These are phyloP conservation scores for Phyllosticta ampelicida DNA, from an alignment of 2,329 filamentous ascomycete genomes.

Conservation along the genomic window DNA sequence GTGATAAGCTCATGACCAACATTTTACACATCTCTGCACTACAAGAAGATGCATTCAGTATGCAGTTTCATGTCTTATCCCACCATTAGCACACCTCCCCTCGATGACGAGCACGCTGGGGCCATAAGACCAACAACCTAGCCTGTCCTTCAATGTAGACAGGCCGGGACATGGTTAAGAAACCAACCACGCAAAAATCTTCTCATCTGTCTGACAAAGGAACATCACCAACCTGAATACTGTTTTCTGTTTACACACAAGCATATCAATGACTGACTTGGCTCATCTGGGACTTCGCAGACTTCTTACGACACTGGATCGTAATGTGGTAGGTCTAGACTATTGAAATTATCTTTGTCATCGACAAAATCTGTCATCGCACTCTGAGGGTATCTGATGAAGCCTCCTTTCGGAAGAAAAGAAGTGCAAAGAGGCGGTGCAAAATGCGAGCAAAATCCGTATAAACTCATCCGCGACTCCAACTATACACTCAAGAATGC, in stretches of 20 bases:
- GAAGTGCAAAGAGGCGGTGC: not conserved
- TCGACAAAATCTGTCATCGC: not conserved
- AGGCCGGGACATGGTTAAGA: not conserved
- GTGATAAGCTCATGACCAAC: not conserved
- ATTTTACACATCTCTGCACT: not conserved
- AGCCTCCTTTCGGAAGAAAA: not conserved
- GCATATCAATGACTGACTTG: too few species aligned
- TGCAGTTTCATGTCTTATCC: slow-evolving; percentile 1
- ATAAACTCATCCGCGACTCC: not conserved
- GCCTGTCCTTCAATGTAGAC: not conserved
- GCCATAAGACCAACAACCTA: slow-evolving; percentile 8
- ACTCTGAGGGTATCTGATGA: not conserved
- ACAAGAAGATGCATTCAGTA: not conserved
- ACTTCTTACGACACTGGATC: too few species aligned
- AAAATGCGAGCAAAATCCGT: not conserved
- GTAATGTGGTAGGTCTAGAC: too few species aligned
- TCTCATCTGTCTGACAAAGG: slow-evolving; percentile 5
- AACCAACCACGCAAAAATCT: slow-evolving; percentile 7
- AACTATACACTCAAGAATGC: not conserved
- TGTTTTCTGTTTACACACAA: too few species aligned
- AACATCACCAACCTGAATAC: too few species aligned
- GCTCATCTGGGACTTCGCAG: too few species aligned
- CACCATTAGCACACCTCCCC: not conserved
- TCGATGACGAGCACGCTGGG: slow-evolving; percentile 10
- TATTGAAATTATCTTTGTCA: not conserved